phyloP scores from a whole-genome alignment of 108 stramenopile genomes.

The Heterococcus sp. region DNA sequence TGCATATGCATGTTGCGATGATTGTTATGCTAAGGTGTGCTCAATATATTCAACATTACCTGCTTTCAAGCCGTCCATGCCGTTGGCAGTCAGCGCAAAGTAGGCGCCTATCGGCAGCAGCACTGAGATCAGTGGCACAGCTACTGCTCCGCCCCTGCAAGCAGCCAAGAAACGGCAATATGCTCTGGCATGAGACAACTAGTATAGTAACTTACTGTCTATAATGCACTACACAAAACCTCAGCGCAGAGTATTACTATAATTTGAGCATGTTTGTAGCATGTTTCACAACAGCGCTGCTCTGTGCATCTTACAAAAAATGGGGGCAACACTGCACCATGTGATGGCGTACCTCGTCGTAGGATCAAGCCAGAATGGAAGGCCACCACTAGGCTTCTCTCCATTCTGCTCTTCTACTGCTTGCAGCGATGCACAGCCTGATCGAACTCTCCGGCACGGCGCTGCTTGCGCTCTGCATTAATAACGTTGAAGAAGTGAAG shows the following conservation, averaged over 20 bases:
- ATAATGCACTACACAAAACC: no score
- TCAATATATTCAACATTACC: background rate
- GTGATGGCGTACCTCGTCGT: background rate
- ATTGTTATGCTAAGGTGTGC: background rate
- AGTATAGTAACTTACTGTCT: no score
- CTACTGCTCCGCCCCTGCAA: slow-evolving; percentile 30
- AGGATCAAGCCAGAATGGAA: background rate
- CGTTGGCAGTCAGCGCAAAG: slow-evolving; percentile 9
- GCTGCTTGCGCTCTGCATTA: no score
- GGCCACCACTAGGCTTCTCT: background rate
- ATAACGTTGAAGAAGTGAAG: no score
- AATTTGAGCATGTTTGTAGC: no score
- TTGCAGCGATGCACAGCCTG: background rate
- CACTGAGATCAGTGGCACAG: slow-evolving; percentile 16
- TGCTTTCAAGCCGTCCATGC: slow-evolving; percentile 18
- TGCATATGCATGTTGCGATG: background rate
- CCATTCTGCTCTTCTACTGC: background rate
- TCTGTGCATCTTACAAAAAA: no score
- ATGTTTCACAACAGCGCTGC: no score
- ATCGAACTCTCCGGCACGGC: no score
- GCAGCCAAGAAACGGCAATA: background rate
- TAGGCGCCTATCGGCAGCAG: slow-evolving; percentile 28
- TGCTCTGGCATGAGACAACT: background rate
- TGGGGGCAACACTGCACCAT: no score
- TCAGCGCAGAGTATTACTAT: no score